Evolutionary conservation across 305 asterid genomes (phyloP).

Genomic region (Solanum aculeatissimum): DNA sequence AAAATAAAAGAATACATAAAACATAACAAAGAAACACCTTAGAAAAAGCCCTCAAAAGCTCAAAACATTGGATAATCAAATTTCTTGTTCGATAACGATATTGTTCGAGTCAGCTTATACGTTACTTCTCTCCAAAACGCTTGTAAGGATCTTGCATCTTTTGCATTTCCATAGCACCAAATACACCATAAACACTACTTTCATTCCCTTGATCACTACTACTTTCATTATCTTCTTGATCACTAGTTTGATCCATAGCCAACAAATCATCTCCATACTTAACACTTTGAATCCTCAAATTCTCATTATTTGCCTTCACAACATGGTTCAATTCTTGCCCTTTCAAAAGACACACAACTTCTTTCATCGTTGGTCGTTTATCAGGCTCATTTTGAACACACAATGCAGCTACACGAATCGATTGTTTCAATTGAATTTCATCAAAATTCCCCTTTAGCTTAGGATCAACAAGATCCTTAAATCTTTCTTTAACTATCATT

Average conservation of each 20-base stretch:
- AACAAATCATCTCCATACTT: constrained; percentile 63
- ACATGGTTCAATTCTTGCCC: constrained; percentile 16
- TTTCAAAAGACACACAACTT: constrained; percentile 47
- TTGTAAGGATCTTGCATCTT: constrained; percentile 46
- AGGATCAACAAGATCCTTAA: constrained; percentile 54
- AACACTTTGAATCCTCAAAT: constrained; percentile 36
- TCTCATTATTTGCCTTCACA: background rate
- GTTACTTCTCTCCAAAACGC: constrained; percentile 8
- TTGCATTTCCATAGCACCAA: constrained; percentile 54
- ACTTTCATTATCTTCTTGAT: constrained; percentile 13
- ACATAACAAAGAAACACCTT: background rate
- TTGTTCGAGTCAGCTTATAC: background rate
- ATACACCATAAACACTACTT: constrained; percentile 73
- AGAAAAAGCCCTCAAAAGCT: background rate
- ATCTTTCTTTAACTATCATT: constrained; percentile 27
- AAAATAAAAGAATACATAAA: background rate
- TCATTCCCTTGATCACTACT: constrained; percentile 24
- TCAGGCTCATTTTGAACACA: constrained; percentile 70
- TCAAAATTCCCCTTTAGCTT: constrained; percentile 47
- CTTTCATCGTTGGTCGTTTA: constrained; percentile 67
- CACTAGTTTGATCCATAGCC: constrained; percentile 53
- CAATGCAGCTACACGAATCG: constrained; percentile 49
- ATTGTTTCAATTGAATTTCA: constrained; percentile 33
- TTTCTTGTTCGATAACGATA: background rate
- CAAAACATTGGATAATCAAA: background rate